phyloP scores from a whole-genome alignment of 345 rosid genomes.

The Eucalyptus pauciflora region DNA sequence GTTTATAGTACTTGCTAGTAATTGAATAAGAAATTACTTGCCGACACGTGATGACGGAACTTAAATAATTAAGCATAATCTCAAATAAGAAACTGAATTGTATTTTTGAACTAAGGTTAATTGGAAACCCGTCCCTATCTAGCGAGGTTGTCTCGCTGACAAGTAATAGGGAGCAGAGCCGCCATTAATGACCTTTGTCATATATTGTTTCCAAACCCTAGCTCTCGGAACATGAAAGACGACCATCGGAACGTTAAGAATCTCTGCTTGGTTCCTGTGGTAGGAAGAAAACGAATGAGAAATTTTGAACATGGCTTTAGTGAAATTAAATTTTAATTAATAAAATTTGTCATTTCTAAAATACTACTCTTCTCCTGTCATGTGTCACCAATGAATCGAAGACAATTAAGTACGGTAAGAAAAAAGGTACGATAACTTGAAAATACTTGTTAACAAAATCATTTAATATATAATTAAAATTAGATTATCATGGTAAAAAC shows the following conservation, averaged over 20 bases:
- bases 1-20: not conserved
- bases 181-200: conserved; percentile 4
- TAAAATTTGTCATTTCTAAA: not conserved
- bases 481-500: conserved; percentile 22
- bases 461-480: not conserved
- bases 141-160: not conserved
- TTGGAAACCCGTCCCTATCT: not conserved
- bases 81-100: not conserved
- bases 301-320: not conserved
- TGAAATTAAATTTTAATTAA: not conserved
- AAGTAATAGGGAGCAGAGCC: not conserved
- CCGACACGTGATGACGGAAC: not conserved
- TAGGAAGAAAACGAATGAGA: not conserved
- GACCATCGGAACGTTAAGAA: not conserved
- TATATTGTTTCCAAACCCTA: conserved; percentile 18
- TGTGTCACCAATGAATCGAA: not conserved
- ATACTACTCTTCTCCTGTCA: not conserved
- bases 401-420: not conserved
- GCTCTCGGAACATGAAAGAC: conserved; percentile 11
- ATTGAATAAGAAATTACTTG: not conserved
- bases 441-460: not conserved
- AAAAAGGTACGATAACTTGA: not conserved
- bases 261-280: not conserved
- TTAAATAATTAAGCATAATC: not conserved
- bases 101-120: not conserved